Evolutionary conservation across 2,329 filamentous ascomycete species (phyloP).

Genomic region (Aspergillaceae sp.): DNA sequence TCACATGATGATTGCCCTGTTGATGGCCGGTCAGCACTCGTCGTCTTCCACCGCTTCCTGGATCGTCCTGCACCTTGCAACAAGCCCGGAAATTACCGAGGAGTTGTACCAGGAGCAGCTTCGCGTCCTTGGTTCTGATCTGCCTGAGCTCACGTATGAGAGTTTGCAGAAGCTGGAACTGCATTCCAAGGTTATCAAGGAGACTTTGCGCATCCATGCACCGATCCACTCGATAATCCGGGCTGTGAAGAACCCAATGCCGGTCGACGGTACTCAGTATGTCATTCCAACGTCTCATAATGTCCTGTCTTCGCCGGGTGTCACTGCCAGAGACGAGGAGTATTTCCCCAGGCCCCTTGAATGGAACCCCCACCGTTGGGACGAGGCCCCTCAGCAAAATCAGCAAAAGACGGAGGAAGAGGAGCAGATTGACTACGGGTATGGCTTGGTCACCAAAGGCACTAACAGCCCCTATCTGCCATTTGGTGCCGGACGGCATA

Average conservation of each 20-base stretch:
- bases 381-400: slow-evolving; percentile 45
- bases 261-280: slow-evolving; percentile 71
- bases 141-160: slow-evolving; percentile 68
- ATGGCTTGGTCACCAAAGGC: slow-evolving; percentile 86
- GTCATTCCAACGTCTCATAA: slow-evolving; percentile 72
- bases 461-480: slow-evolving; percentile 83
- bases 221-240: slow-evolving; percentile 95
- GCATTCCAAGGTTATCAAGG: slow-evolving; percentile 77
- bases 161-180: slow-evolving; percentile 69
- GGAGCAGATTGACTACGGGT: slow-evolving; percentile 86
- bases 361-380: slow-evolving; percentile 93
- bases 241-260: slow-evolving; percentile 80
- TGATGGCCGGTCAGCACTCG: slow-evolving; percentile 88
- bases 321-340: slow-evolving; percentile 60
- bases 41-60: slow-evolving; percentile 76
- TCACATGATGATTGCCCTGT: slow-evolving; percentile 87
- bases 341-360: slow-evolving; percentile 74
- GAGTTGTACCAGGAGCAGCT: slow-evolving; percentile 79
- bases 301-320: slow-evolving; percentile 76
- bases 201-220: slow-evolving; percentile 82
- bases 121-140: slow-evolving; percentile 60
- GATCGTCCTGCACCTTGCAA: slow-evolving; percentile 74
- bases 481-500: slow-evolving; percentile 84
- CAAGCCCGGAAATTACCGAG: slow-evolving; percentile 69
- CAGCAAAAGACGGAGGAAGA: slow-evolving; percentile 45